phyloP scores from a whole-genome alignment of 768 basidiomycete species.

The Boletus edulis region DNA sequence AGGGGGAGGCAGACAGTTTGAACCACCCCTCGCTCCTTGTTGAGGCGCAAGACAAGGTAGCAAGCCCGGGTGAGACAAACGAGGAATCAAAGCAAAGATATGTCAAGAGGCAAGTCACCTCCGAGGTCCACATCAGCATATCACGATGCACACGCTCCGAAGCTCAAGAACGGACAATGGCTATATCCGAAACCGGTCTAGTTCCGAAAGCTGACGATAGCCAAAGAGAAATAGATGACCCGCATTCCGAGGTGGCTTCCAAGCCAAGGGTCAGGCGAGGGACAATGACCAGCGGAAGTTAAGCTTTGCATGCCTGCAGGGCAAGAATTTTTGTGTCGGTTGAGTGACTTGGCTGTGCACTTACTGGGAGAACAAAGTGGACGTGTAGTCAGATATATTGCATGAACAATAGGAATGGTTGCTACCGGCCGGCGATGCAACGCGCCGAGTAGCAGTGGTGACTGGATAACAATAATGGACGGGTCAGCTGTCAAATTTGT shows the following conservation, averaged over 20 bases:
- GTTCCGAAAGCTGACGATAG: slow-evolving; percentile 23
- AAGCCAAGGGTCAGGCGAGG: slow-evolving; percentile 11
- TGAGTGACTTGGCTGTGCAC: slow-evolving; percentile 6
- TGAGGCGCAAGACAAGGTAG: slow-evolving; percentile 36
- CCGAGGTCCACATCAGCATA: slow-evolving; percentile 16
- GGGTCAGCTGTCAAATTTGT: slow-evolving; percentile 13
- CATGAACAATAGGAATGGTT: slow-evolving; percentile 29
- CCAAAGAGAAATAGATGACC: slow-evolving; percentile 18
- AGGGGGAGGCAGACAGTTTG: slow-evolving; percentile 5
- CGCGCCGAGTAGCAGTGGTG: slow-evolving; percentile 1
- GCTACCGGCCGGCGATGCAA: slow-evolving; percentile 5
- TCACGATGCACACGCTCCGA: slow-evolving; percentile 13
- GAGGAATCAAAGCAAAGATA: slow-evolving; percentile 8
- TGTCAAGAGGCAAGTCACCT: slow-evolving; percentile 16
- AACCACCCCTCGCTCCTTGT: slow-evolving; percentile 28
- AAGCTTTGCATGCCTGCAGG: slow-evolving; percentile 15
- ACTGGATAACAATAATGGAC: slow-evolving; percentile 21
- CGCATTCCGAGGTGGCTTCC: too few relatives aligned
- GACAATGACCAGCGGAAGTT: slow-evolving; percentile 13
- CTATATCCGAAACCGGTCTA: slow-evolving; percentile 37
- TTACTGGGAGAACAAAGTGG: slow-evolving; percentile 10
- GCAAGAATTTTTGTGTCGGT: background rate
- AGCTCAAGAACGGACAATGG: slow-evolving; percentile 30
- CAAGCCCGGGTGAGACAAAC: slow-evolving; percentile 23
- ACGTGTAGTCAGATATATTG: slow-evolving; percentile 10